phyloP scores from a whole-genome alignment of 345 rosid genomes.

The Sonneratia caseolaris region DNA sequence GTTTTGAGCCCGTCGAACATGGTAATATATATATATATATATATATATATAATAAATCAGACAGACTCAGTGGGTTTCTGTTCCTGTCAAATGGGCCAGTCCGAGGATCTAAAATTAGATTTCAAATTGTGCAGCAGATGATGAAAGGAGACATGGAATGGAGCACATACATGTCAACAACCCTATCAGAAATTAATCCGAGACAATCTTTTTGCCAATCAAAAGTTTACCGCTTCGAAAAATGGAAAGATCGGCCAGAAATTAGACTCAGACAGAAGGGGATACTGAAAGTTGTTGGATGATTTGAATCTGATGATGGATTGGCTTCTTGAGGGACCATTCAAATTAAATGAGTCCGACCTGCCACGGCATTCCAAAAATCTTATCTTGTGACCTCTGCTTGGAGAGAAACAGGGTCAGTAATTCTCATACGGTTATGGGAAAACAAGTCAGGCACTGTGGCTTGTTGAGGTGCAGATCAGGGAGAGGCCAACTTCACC shows the following conservation, averaged over 20 bases:
- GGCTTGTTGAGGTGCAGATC: neutral
- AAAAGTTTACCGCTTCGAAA: neutral
- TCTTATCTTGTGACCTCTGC: neutral
- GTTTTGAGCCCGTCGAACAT: neutral
- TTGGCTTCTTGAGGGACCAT: conserved; percentile 3
- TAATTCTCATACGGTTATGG: neutral
- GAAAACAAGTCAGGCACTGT: neutral
- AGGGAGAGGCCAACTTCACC: neutral
- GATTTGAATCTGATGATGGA: neutral
- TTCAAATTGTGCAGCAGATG: neutral
- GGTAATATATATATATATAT: neutral
- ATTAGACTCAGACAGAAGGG: neutral
- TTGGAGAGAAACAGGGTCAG: neutral
- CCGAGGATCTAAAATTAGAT: neutral
- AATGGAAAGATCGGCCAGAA: neutral
- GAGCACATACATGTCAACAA: neutral
- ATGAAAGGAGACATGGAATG: no score
- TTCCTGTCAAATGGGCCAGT: neutral
- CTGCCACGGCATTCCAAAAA: neutral
- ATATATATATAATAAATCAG: neutral
- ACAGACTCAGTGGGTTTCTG: neutral
- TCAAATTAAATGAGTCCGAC: neutral
- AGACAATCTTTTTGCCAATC: neutral
- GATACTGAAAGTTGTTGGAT: conserved; percentile 1
- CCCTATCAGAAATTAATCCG: neutral